These are phyloP conservation scores for Martensiomyces pterosporus DNA, from an alignment of 192 early-diverging fungal genomes.

Conservation along the genomic window DNA sequence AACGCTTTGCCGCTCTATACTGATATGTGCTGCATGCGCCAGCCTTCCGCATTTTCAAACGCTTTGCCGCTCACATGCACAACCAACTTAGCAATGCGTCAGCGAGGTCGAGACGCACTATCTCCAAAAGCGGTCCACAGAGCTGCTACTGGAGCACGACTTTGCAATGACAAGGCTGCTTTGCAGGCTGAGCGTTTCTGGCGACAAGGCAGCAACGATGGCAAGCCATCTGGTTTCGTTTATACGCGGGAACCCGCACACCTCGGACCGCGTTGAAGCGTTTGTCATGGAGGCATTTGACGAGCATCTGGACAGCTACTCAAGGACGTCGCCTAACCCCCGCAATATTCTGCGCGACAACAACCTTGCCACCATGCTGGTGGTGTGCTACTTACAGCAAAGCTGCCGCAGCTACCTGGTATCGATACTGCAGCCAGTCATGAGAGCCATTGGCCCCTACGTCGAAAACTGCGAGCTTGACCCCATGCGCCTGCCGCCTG, in stretches of 20 bases:
- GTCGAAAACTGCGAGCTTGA: conserved; percentile 52
- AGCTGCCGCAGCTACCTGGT: conserved; percentile 44
- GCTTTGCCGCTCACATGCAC: too few relatives aligned
- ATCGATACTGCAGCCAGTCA: conserved; percentile 46
- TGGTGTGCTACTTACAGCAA: conserved; percentile 48
- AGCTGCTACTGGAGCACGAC: conserved; percentile 37
- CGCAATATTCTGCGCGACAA: conserved; percentile 41
- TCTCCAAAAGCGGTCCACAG: conserved; percentile 43
- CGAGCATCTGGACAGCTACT: conserved; percentile 30
- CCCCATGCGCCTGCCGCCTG: conserved; percentile 29
- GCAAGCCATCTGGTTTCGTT: conserved; percentile 49
- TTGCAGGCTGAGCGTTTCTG: conserved; percentile 38
- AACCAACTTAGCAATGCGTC: conserved; percentile 24
- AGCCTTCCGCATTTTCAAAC: too few relatives aligned
- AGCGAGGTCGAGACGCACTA: conserved; percentile 48
- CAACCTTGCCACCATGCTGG: conserved; percentile 49
- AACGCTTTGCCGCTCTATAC: too few relatives aligned
- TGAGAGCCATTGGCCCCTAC: conserved; percentile 35
- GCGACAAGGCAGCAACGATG: conserved; percentile 45
- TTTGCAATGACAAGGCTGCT: conserved; percentile 30
- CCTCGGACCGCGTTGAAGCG: conserved; percentile 29
- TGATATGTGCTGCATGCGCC: too few relatives aligned
- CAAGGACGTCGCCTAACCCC: conserved; percentile 20
- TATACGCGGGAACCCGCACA: conserved; percentile 42
- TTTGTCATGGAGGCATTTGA: conserved; percentile 46